These are phyloP conservation scores for Blastocladiella emersonii DNA, from an alignment of 371 early-diverging fungal genomes.

Conservation along the genomic window DNA sequence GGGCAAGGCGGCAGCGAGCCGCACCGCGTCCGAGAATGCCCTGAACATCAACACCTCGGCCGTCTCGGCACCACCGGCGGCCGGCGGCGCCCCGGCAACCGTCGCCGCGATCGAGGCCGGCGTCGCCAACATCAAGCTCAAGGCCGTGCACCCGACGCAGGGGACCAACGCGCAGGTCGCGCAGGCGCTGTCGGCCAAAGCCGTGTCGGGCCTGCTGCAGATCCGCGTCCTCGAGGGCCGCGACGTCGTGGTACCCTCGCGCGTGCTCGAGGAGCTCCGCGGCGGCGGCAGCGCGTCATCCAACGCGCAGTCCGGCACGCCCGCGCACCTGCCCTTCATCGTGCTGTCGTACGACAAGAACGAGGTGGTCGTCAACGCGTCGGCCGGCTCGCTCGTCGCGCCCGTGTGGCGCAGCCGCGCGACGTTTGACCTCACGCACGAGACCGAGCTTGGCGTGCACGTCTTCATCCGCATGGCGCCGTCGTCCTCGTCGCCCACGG, in stretches of 20 bases:
- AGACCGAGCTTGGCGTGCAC: background rate
- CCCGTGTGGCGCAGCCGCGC: background rate
- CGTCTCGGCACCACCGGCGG: too few relatives aligned
- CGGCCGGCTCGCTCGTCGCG: background rate
- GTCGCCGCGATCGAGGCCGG: background rate
- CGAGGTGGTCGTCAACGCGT: conserved; percentile 3
- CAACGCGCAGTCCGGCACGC: too few relatives aligned
- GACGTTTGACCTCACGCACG: background rate
- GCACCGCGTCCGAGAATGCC: too few relatives aligned
- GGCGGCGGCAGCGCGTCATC: background rate
- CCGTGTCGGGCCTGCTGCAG: background rate
- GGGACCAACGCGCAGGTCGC: background rate
- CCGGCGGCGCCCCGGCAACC: too few relatives aligned
- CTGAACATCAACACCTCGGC: too few relatives aligned
- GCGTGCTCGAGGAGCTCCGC: too few relatives aligned
- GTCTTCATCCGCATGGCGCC: background rate
- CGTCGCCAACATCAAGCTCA: background rate
- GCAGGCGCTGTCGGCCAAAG: background rate
- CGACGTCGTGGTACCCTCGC: background rate
- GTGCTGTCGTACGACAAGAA: conserved; percentile 5
- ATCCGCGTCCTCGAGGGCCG: background rate
- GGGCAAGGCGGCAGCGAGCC: too few relatives aligned
- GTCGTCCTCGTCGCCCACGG: background rate
- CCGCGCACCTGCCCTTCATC: background rate
- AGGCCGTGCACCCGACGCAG: background rate